A percentile compares a stretch with the other conserved stretches of the same genome.
Evolutionary conservation across 495 filamentous ascomycete genomes (phyloP).

Genomic region (Penicillium pancosmium): DNA sequence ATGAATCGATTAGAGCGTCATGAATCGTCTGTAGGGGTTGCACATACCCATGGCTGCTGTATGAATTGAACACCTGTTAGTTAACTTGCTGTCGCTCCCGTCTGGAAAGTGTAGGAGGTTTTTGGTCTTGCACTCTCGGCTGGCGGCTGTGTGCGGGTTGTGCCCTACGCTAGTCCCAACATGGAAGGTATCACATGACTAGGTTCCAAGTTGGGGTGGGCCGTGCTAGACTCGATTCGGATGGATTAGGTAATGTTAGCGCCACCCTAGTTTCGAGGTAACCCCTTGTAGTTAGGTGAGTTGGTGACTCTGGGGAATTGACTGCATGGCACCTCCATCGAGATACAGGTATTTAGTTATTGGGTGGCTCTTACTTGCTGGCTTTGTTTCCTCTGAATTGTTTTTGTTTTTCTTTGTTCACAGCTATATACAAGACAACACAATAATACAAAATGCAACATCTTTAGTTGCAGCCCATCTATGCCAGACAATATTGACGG

Average conservation of each 20-base stretch:
- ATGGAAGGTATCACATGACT: conserved; percentile 13
- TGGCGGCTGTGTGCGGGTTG: conserved; percentile 52
- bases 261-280: not conserved
- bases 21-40: no score
- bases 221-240: not conserved
- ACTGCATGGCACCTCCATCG: no score
- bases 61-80: conserved; percentile 46
- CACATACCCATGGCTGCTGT: conserved; percentile 55
- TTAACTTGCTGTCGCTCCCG: conserved; percentile 52
- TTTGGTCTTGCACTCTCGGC: conserved; percentile 49
- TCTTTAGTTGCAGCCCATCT: not conserved
- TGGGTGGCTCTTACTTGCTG: no score
- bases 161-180: conserved; percentile 49
- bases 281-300: no score
- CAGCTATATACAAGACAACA: conserved; percentile 1
- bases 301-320: no score
- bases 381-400: no score
- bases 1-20: no score
- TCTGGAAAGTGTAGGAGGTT: conserved; percentile 46
- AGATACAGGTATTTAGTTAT: no score
- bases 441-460: conserved; percentile 9
- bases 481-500: not conserved
- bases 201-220: not conserved
- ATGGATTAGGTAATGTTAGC: not conserved
- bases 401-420: no score